Evolutionary conservation across 345 rosid genomes (phyloP), one percentile per base, ranked within the genome.

Genomic region (Ricinus communis): DNA sequence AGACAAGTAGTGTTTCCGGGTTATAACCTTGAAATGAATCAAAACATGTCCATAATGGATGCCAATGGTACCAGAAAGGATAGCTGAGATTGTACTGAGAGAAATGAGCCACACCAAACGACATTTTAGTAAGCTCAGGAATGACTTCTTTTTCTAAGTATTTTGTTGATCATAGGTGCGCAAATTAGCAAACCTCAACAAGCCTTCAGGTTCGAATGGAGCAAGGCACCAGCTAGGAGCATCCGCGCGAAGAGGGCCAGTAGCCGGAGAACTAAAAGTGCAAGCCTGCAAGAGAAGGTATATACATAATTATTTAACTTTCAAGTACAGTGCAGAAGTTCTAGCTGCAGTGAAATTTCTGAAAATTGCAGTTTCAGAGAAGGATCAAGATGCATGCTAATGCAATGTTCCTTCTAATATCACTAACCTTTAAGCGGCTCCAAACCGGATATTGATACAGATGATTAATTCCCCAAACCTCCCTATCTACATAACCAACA

Each of bases 181-280:
- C n/a, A 27, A 63, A 64, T 55, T 24, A 61, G 31, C 53, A 38
- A 54, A 86, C 87, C 91, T 88, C 74, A 88, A 67, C 60, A 85
- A 70, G 74, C 93, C 93, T 86, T 88, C 93, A 0, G 93, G 93
- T 66, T 88, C 91, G 22, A 82, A 88, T 47, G 93, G 93, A 51
- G 69, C 91, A 0, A 0, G 82, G 65, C 93, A 88, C 93, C 89
- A 88, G 47, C 0, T 46, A 8, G 89, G 89, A 30, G 91, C 93
- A 73, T 81, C 75, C 9, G 68, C 58, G 0, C 86, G 88, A 21
- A 78, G 40, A 46, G 81, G 81, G 38, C 89, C 86, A 3, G 85
- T 64, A 63, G 21, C 72, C 10, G 88, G 88, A 57, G 82, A 77
- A 69, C 87, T 83, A 75, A 76, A 69, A 30, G 91, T 86, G 74